Base-by-base conservation (phyloP, 2,329 filamentous ascomycete genomes). In the Epichloe coenophiala region DNA sequence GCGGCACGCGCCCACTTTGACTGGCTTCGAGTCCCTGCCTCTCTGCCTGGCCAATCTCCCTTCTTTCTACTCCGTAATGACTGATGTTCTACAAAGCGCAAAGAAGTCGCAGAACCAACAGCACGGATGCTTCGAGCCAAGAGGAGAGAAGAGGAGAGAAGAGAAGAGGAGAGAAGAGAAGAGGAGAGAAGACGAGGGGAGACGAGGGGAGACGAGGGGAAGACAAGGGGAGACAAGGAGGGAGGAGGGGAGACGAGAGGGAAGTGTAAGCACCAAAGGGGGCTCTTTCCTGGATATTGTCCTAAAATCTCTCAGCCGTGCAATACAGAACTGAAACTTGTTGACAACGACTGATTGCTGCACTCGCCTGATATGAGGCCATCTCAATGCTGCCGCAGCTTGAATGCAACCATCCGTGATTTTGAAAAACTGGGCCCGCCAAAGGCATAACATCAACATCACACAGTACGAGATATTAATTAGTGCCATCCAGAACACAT, bases 361-460 rank as follows among this genome's bases (percentile, higher is more conserved):
- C 36, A 43, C 27, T 6, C 1, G 11, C 36, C 31, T 13, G 38
- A 23, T 12, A 33, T 40, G 41, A 45, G 41, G 37, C 35, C 40
- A 50, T 46, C 43, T 46, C 31, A 33, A 49, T 36, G 48, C 42
- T 41, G 48, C 42, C 35, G 48, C 48, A 46, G 35, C 48, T 45
- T 36, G 36, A 33, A n/a, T 45, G 42, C 36, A 40, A 45, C 37
- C 48, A 40, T 27, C 36, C 43, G 17, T 48, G 19, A 41, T 45
- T 12, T 37, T 17, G 6, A 13, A 39, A 43, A 45, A 15, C 19
- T 39, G 48, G 42, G 19, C 35, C 33, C 21, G 21, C 21, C 13
- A 15, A 15, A 31, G 41, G 13, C 21, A n/a, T 27, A 44, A 31
- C 23, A 44, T 31, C 5, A n/a, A 3, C 5, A 31, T 31, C 15